Evolutionary conservation across 2,329 filamentous ascomycete species (phyloP).

Genomic region (Arthrobotrys entomopaga): DNA sequence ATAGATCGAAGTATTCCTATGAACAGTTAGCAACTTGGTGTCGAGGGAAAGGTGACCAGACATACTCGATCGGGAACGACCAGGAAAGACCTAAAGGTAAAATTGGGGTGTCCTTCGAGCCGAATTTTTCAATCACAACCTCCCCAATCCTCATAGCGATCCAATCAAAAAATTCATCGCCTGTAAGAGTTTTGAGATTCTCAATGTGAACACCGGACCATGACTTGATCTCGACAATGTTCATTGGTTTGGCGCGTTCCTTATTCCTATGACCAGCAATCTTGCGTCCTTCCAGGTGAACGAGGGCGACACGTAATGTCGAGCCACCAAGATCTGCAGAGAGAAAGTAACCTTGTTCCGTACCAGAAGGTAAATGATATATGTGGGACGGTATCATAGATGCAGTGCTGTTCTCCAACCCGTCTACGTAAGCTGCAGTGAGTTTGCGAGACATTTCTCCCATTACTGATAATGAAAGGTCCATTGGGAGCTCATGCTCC

Average conservation of each 20-base stretch:
- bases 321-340: constrained; percentile 74
- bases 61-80: constrained; percentile 77
- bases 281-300: constrained; percentile 68
- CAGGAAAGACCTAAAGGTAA: constrained; percentile 73
- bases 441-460: constrained; percentile 37
- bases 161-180: constrained; percentile 74
- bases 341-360: constrained; percentile 36
- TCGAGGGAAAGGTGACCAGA: constrained; percentile 46
- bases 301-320: constrained; percentile 73
- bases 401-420: constrained; percentile 30
- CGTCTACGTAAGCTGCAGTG: constrained; percentile 23
- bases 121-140: constrained; percentile 66
- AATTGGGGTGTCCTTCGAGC: constrained; percentile 60
- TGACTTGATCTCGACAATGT: constrained; percentile 68
- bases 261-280: constrained; percentile 61
- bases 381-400: constrained; percentile 52
- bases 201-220: constrained; percentile 60
- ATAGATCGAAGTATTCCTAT: constrained; percentile 67
- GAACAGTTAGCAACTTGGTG: constrained; percentile 60
- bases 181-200: constrained; percentile 69
- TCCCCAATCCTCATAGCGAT: constrained; percentile 72
- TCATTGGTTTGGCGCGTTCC: constrained; percentile 60
- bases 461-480: constrained; percentile 17
- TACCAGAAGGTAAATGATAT: constrained; percentile 39
- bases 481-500: constrained; percentile 23